A percentile compares a stretch with the other conserved stretches of the same genome.
Evolutionary conservation across 1,284 basidiomycete genomes (phyloP).

Genomic region (Coniophora puteana): DNA sequence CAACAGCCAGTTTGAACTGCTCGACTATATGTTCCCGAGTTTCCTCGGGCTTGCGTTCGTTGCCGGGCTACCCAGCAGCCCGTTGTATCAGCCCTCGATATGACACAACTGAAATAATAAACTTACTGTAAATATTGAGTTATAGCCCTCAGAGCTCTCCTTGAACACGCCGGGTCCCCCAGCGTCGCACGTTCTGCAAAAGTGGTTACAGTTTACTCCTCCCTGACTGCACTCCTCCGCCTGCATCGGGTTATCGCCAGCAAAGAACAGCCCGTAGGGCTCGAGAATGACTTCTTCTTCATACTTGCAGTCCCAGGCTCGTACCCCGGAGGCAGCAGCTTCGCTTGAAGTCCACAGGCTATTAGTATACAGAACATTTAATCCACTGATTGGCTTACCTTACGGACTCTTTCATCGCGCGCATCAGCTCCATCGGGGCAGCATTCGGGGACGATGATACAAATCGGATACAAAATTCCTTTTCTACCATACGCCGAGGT

Average conservation of each 20-base stretch:
- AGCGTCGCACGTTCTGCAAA: constrained; percentile 23
- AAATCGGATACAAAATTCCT: neutral
- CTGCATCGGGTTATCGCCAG: constrained; percentile 30
- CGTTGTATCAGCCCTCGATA: neutral
- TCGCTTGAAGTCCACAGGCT: neutral
- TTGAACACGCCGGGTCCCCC: constrained; percentile 20
- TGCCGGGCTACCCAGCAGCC: neutral
- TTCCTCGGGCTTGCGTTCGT: neutral
- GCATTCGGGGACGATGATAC: neutral
- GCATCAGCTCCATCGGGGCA: neutral
- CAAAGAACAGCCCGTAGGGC: constrained; percentile 17
- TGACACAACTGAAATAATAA: neutral
- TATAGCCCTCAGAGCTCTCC: constrained; percentile 12
- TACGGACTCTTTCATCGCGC: neutral
- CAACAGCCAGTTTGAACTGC: neutral
- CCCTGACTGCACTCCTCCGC: constrained; percentile 24
- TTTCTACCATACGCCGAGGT: constrained; percentile 2
- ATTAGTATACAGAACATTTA: neutral
- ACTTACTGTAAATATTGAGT: constrained; percentile 11
- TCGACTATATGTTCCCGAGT: neutral
- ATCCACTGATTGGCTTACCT: too few species aligned
- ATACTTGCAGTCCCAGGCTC: constrained; percentile 13
- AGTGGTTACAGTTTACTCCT: constrained; percentile 19
- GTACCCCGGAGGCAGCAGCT: constrained; percentile 1
- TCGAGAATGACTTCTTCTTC: constrained; percentile 15